Base-by-base conservation (phyloP, 1,284 basidiomycete genomes). In the Abortiporus biennis region DNA sequence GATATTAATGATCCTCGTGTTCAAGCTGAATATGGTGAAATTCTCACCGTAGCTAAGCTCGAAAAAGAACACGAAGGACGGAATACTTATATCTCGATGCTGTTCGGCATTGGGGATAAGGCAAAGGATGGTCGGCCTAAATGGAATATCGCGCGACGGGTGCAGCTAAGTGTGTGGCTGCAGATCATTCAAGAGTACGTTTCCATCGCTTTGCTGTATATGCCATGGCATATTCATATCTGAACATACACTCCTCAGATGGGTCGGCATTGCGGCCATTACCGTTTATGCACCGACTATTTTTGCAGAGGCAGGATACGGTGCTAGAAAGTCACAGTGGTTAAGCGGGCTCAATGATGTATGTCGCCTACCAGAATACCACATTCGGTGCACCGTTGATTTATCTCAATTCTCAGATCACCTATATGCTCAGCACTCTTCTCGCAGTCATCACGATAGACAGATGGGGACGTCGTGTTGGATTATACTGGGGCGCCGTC, bases 231-330 rank as follows among this genome's bases (percentile, higher is more conserved):
- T 29, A 8, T 29, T 29, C 20, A 16, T 50, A 4, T 15, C 34
- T 19, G 20, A 24, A 16, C 21, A 43, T 17, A 27, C n/a, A 15
- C 13, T 20, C n/a, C 21, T 24, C 39, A 63, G 59, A 55, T 72
- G 71, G 71, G 65, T 67, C 15, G 71, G 71, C n/a, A 72, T 74
- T 31, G 69, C 71, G 17, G 71, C 71, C 13, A 69, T 74, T 43
- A 72, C 71, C 1, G 71, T 72, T 3, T 74, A 72, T 42, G 70
- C 71, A 12, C 69, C 71, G 2, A 70, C 67, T 4, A 72, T 74
- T 44, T 72, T 74, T 51, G 59, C 69, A 1, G 59, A 65, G 48
- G 69, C 71, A 23, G 71, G 71, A 4, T 72, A 71, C 47, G 61
- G 57, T 34, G 52, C 68, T 19, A 60, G 69, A 44, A 72, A 71